Evolutionary conservation across 768 basidiomycete genomes (phyloP), one percentile per base, ranked within the genome.

Genomic region (Serendipita sp.): DNA sequence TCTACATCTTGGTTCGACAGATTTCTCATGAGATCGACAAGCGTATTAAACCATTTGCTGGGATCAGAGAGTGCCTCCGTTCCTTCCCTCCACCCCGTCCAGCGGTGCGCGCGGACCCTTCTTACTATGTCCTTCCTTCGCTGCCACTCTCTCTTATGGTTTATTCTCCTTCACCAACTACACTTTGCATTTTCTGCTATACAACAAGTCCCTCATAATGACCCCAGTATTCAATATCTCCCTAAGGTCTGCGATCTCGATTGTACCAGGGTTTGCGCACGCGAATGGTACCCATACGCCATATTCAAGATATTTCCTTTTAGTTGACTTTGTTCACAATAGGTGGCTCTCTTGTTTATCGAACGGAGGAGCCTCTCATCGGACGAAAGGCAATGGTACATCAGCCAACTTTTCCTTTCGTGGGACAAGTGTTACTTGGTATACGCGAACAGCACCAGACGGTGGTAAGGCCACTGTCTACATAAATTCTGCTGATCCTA

Each of bases 301-400:
- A n/a, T 27, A 11, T 60, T 52, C n/a, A 10, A 31, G 8, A 60
- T 34, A 23, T 27, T 16, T n/a, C 31, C 55, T 27, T n/a, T 10
- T 23, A 36, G n/a, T 60, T 29, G 55, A 36, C 27, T 16, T 23
- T 23, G 23, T 23, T 23, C 23, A 23, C 1, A 23, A 23, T 60
- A 60, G 55, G 55, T 60, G 55, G 55, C 27, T 60, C 10, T 33
- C 29, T 3, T 60, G 55, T 60, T 29, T 60, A 4, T 33, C 55
- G 16, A 29, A 36, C 31, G 55, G 55, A 8, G 8, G 16, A 3
- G 16, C 36, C 33, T 60, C 55, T 8, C 55, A 60, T 60, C 55
- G 55, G 10, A 60, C 55, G 8, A 60, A 60, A 37, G 55, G 55
- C 55, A 60, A 60, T 34, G 34, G 13, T 60, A 60, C 55, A 10